These are phyloP conservation scores for Blastomyces parvus DNA, from an alignment of 2,329 filamentous ascomycete genomes.

Conservation along the genomic window DNA sequence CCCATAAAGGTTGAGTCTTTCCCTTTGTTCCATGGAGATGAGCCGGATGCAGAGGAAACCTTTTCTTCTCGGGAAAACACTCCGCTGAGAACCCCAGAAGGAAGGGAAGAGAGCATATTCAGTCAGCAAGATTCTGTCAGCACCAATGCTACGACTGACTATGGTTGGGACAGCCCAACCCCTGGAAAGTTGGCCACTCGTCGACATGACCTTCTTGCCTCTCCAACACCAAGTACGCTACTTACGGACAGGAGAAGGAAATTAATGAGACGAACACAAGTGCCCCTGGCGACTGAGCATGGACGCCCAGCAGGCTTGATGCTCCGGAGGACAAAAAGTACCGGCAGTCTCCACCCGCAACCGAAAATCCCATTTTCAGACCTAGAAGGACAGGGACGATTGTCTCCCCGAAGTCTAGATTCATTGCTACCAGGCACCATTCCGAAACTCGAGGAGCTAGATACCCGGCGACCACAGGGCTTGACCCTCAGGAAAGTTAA, in stretches of 20 bases:
- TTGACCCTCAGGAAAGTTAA: background rate
- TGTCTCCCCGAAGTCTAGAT: background rate
- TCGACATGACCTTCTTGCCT: background rate
- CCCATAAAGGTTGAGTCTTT: background rate
- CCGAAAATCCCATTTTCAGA: background rate
- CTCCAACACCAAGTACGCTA: background rate
- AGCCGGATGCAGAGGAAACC: background rate
- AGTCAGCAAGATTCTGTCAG: background rate
- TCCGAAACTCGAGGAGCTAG: background rate
- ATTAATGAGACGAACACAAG: background rate
- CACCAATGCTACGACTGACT: background rate
- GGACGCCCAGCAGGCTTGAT: background rate
- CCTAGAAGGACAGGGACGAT: background rate
- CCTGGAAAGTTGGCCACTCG: background rate
- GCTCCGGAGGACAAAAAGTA: background rate
- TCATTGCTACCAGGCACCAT: background rate
- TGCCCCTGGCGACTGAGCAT: background rate
- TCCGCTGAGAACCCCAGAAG: background rate
- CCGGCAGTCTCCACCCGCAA: background rate
- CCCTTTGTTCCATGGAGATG: background rate
- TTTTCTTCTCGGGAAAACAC: background rate
- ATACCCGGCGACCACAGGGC: background rate
- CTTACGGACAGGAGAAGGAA: background rate
- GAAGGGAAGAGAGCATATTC: background rate
- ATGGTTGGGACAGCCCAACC: background rate